These are phyloP conservation scores for Mucor sp. DNA, from an alignment of 371 early-diverging fungal species.

Conservation along the genomic window DNA sequence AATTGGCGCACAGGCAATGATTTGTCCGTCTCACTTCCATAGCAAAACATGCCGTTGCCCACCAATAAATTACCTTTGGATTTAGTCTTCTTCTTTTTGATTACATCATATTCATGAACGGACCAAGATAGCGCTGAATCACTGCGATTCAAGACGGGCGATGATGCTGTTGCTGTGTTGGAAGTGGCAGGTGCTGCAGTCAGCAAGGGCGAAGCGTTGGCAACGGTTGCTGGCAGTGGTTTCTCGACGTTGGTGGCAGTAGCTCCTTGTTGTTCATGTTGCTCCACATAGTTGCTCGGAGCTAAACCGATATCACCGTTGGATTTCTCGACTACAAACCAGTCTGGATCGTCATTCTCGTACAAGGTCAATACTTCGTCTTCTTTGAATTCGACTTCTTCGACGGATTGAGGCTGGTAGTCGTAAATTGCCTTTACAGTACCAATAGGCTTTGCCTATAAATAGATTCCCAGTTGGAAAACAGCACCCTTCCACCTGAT, in stretches of 20 bases:
- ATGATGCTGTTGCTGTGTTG: neutral
- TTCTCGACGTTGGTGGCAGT: neutral
- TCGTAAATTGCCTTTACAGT: conserved; percentile 73
- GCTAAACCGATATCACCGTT: conserved; percentile 65
- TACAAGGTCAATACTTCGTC: conserved; percentile 71
- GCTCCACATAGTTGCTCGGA: conserved; percentile 79
- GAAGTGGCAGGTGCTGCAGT: neutral
- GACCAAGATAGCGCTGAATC: conserved; percentile 45
- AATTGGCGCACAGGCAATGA: conserved; percentile 65
- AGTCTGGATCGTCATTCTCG: conserved; percentile 79
- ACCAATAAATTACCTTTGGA: conserved; percentile 67
- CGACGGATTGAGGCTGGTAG: conserved; percentile 74
- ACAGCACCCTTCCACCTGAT: too few relatives aligned
- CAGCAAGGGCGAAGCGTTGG: neutral
- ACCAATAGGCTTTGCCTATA: conserved; percentile 49
- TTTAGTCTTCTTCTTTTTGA: conserved; percentile 70
- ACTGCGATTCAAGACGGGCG: conserved; percentile 18
- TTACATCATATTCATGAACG: conserved; percentile 20
- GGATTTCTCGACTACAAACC: conserved; percentile 69
- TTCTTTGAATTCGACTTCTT: conserved; percentile 77
- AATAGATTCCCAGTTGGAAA: neutral
- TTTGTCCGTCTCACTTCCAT: conserved; percentile 73
- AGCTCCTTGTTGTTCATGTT: neutral
- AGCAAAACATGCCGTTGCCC: conserved; percentile 62
- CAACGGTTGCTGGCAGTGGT: neutral